Base-by-base conservation (phyloP, 306 rosid genomes). In the Medicago lupulina region DNA sequence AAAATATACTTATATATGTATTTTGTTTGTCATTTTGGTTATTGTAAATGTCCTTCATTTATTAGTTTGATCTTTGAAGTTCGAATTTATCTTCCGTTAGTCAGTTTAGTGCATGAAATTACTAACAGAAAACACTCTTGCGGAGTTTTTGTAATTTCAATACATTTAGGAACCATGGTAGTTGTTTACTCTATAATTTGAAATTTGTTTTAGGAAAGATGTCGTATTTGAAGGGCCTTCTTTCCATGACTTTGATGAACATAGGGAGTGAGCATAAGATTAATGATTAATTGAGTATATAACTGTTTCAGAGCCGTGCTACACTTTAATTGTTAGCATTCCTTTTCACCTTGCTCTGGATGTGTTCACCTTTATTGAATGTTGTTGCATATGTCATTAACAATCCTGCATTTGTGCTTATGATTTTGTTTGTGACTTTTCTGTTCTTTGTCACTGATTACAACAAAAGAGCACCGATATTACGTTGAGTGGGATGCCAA, bases 341-440 rank as follows among this genome's bases (percentile, higher is more conserved):
- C 28, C 23, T 17, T 59, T 25, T 74, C 7, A 21, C 61, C 58
- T 12, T 74, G 65, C 71, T 38, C 9, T 74, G 71, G 14, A 25
- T 62, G 38, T 34, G 38, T 34, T 34, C 38, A 34, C 1, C 38
- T 34, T 5, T 72, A 19, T 74, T 28, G 74, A 36, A 28, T 72
- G 64, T 38, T 25, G 78, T 21, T 21, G 1, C 28, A 69, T 63
- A 25, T 51, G 53, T 41, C 21, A 28, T 41, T 75, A 76, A 49
- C 7, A 17, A 4, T 59, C 23, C 43, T 18, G 43, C 43, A 74
- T 31, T 70, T 60, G 28, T 65, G 25, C 34, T 76, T 76, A 39
- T 65, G 67, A 74, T 55, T 8, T 76, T 55, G 38, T 17, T 44
- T 74, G 19, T 73, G 73, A 51, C 40, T 62, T 72, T 55, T 46